Evolutionary conservation across 768 basidiomycete species (phyloP), one percentile per base, ranked within the genome.

Genomic region (Strobilomyces echinocephalus): DNA sequence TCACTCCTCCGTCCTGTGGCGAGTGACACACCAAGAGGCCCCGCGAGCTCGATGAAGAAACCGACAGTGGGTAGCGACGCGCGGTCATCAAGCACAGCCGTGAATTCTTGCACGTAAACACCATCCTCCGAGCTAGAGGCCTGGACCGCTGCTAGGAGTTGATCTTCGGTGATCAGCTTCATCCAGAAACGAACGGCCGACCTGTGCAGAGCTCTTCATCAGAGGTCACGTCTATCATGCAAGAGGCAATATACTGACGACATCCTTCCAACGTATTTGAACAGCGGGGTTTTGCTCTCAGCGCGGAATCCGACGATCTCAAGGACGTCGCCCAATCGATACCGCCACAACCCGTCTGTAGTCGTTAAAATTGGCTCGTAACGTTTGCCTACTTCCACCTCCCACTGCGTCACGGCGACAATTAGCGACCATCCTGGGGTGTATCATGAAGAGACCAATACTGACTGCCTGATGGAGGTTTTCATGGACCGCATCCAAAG

Each of bases 351-450:
- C 1, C 64, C 64, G 15, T 59, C 55, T 24, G 46, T 57, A 1
- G 59, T 65, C 21, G 61, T 66, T 34, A 63, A 20, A 11, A 66
- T 43, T 1, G 59, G 49, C 18, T 66, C 62, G 41, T 67, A 65
- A 1, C 40, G 46, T 42, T 42, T 21, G 4, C 41, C 24, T 12
- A 42, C 41, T 42, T 24, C 41, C 14, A 42, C 41, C 14, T 42
- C 14, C 24, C 41, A 42, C 41, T 42, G 41, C 4, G 18, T 20
- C 39, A 6, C 20, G 1, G 12, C 40, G 9, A 24, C 15, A 42
- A 42, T 42, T 14, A 42, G 24, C 12, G 12, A 42, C 24, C 12
- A 9, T 20, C 8, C 5, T 6, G 12, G 9, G 15, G 14, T 15
- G 15, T 20, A 40, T 10, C 7, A 11, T 10, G 8, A 24, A 20